Evolutionary conservation across 1,284 basidiomycete genomes (phyloP), one percentile per base, ranked within the genome.

Genomic region (Cryptococcus sp.): DNA sequence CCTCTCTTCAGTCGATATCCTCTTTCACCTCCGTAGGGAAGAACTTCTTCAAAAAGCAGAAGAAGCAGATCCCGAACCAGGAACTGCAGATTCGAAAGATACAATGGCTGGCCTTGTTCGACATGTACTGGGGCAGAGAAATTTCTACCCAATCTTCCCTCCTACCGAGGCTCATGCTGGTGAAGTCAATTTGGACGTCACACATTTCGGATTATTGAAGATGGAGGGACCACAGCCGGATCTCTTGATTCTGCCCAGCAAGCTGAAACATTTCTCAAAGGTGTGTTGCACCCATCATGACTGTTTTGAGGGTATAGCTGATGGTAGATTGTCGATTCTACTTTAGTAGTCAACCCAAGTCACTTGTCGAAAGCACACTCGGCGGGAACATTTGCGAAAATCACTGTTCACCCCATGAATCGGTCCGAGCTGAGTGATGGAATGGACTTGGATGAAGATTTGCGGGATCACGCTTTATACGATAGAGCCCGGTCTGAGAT

Each of bases 61-160:
- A 49, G 87, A 87, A 59, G 78, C 84, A 1, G 83, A 85, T 49
- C 75, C 83, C 2, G 74, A 80, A 5, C 63, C 77, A 1, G 60
- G 73, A 32, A 37, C 60, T 2, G 48, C 57, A 23, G 58, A 57
- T 16, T 79, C 80, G 37, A 79, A 77, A 7, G 92, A 97, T 68
- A 69, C 81, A 2, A 90, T 97, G 83, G 82, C 84, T 7, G 85
- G 85, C 61, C 74, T 86, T 4, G 86, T 86, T 56, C 80, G 91
- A 18, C 86, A 92, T 63, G 64, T 98, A 5, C 76, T 98, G 7
- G 82, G 87, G 48, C 94, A 98, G 67, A 80, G 90, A 64, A 92
- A 87, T 66, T 96, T 97, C 76, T 99, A 98, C 72, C 96, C 96
- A 0, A 73, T 98, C 42, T 98, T 94, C 70, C 94, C 94, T 2